Conservation (phyloP, 805 yeast genomes). For the Saccharomycopsis sp. region DNA sequence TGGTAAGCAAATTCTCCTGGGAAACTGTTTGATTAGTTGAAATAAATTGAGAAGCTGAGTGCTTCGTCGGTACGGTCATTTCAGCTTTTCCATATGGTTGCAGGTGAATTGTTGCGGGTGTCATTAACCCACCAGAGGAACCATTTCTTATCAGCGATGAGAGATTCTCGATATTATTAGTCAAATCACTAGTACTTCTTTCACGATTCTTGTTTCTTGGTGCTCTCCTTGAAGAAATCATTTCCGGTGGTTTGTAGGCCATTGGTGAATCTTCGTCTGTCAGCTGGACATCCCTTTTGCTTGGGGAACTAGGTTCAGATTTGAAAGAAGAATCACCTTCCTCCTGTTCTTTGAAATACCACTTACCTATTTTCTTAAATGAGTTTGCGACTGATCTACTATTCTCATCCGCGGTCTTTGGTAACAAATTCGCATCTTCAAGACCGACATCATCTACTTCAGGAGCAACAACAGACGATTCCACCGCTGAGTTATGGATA, state of each 20-base stretch:
- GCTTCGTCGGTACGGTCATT: constrained; percentile 15
- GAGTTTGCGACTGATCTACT: constrained; percentile 39
- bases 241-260: constrained; percentile 50
- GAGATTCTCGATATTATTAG: neutral
- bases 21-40: neutral
- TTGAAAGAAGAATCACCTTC: constrained; percentile 14
- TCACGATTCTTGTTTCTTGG: constrained; percentile 26
- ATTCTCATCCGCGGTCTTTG: constrained; percentile 18
- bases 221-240: constrained; percentile 53
- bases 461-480: constrained; percentile 2
- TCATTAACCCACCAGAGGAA: neutral
- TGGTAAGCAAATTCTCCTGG: neutral
- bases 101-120: neutral
- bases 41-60: constrained; percentile 8
- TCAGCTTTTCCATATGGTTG: constrained; percentile 21
- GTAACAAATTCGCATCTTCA: constrained; percentile 29
- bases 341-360: constrained; percentile 52
- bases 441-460: constrained; percentile 14
- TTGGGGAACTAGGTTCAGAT: constrained; percentile 22
- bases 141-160: neutral
- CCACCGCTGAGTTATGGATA: constrained; percentile 19
- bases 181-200: neutral
- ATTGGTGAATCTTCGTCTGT: neutral
- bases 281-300: neutral
- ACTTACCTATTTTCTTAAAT: constrained; percentile 54